Conservation (phyloP, 192 early-diverging fungal species). For the Podila horticola region DNA sequence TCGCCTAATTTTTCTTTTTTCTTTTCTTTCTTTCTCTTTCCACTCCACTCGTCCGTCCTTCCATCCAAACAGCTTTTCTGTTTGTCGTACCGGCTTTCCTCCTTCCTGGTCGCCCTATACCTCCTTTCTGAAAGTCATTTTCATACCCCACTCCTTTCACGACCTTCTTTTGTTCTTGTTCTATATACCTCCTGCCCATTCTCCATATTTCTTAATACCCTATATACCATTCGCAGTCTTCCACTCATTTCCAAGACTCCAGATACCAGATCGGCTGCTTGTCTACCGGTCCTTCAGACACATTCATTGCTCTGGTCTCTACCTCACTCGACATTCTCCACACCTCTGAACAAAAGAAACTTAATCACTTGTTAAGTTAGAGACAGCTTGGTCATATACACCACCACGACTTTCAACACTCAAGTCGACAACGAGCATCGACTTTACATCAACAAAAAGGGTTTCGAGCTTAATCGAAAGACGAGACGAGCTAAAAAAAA, state of each 20-base stretch:
- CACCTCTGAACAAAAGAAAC: too few relatives aligned
- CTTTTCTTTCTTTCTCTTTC: neutral
- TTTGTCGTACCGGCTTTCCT: neutral
- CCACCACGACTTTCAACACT: conserved; percentile 1
- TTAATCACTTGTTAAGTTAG: neutral
- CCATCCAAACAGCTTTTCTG: neutral
- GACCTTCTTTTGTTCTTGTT: too few relatives aligned
- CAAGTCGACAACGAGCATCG: neutral
- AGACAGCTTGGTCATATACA: conserved; percentile 6
- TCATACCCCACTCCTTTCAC: too few relatives aligned
- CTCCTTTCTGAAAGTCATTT: neutral
- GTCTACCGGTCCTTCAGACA: too few relatives aligned
- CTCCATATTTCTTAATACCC: too few relatives aligned
- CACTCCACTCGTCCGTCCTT: neutral
- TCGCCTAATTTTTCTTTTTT: neutral
- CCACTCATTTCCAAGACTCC: too few relatives aligned
- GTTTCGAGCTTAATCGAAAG: neutral
- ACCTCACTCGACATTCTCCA: too few relatives aligned
- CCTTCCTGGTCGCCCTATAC: conserved; percentile 6
- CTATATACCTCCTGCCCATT: too few relatives aligned
- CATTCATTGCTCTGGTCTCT: too few relatives aligned
- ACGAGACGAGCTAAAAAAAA: conserved; percentile 17
- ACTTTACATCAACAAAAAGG: conserved; percentile 2
- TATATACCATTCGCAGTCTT: too few relatives aligned
- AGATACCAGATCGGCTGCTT: too few relatives aligned